Evolutionary conservation across 192 early-diverging fungal species (phyloP).

Genomic region (Coemansia erecta): DNA sequence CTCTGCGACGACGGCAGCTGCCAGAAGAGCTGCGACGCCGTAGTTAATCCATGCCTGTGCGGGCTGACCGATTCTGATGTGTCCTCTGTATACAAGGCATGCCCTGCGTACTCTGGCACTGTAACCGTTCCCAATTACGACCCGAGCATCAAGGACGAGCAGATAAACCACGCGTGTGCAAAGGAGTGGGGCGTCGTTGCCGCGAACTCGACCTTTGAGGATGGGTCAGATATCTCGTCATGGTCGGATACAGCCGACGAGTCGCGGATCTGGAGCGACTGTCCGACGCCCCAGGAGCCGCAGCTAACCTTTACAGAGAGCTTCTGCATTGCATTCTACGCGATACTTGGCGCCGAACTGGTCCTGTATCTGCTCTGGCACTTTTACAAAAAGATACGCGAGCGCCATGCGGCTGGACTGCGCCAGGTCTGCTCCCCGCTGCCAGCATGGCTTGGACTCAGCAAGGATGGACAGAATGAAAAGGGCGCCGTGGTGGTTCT

Average conservation of each 20-base stretch:
- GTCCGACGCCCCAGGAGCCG: slow-evolving; percentile 51
- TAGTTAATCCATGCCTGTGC: slow-evolving; percentile 58
- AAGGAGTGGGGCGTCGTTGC: slow-evolving; percentile 23
- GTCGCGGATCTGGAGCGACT: slow-evolving; percentile 46
- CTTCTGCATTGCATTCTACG: slow-evolving; percentile 59
- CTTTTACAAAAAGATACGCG: slow-evolving; percentile 50
- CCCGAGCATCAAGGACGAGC: slow-evolving; percentile 50
- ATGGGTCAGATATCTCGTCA: slow-evolving; percentile 6
- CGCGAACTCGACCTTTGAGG: slow-evolving; percentile 15
- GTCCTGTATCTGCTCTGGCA: slow-evolving; percentile 54
- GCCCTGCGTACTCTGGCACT: slow-evolving; percentile 47
- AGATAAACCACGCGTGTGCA: slow-evolving; percentile 33
- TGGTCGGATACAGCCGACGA: slow-evolving; percentile 24
- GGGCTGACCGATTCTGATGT: slow-evolving; percentile 22
- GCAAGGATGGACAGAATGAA: slow-evolving; percentile 12
- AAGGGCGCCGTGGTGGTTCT: slow-evolving; percentile 9
- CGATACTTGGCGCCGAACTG: slow-evolving; percentile 47
- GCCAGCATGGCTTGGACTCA: slow-evolving; percentile 4
- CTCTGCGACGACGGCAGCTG: slow-evolving; percentile 62
- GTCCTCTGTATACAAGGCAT: slow-evolving; percentile 47
- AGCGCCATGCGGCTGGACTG: slow-evolving; percentile 12
- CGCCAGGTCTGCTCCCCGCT: slow-evolving; percentile 27
- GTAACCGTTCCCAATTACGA: slow-evolving; percentile 50
- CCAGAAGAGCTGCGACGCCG: slow-evolving; percentile 37
- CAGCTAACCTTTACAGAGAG: slow-evolving; percentile 53